Conservation (phyloP, 768 basidiomycete genomes). For the Dioszegia crocea region DNA sequence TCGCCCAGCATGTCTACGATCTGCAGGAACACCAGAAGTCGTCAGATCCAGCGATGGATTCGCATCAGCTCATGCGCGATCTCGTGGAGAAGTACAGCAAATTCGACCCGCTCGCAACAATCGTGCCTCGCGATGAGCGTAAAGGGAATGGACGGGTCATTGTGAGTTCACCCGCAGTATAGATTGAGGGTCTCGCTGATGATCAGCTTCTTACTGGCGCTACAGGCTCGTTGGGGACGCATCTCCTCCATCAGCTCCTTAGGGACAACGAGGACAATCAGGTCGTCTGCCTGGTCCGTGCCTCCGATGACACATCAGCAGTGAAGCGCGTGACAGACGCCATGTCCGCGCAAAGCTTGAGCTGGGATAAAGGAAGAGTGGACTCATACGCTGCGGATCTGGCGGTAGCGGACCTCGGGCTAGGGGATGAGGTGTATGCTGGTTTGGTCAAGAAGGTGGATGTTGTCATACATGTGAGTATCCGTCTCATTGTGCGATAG, state of each 20-base stretch:
- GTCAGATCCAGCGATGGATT: constrained; percentile 2
- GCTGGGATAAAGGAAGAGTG: neutral
- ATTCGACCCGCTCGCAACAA: neutral
- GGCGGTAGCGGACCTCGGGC: neutral
- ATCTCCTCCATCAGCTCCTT: constrained; percentile 27
- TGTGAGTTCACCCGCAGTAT: constrained; percentile 12
- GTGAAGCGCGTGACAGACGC: constrained; percentile 8
- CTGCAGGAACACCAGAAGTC: constrained; percentile 18
- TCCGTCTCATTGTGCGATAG: too few relatives aligned
- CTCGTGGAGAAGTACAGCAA: constrained; percentile 30
- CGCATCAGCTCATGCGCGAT: constrained; percentile 21
- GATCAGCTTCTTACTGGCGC: constrained; percentile 45
- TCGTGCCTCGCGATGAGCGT: neutral
- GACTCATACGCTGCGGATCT: constrained; percentile 21
- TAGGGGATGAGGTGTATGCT: constrained; percentile 9
- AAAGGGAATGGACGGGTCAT: constrained; percentile 7
- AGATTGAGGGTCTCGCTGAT: neutral
- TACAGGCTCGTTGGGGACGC: constrained; percentile 46
- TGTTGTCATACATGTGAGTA: constrained; percentile 40
- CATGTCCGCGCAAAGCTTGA: constrained; percentile 10
- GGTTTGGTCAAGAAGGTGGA: constrained; percentile 15
- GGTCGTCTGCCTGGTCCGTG: constrained; percentile 45
- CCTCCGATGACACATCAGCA: constrained; percentile 22
- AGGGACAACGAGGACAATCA: constrained; percentile 1
- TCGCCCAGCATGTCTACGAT: constrained; percentile 23